Base-by-base conservation (phyloP, 352 stramenopile species). In the Pythium sp. region DNA sequence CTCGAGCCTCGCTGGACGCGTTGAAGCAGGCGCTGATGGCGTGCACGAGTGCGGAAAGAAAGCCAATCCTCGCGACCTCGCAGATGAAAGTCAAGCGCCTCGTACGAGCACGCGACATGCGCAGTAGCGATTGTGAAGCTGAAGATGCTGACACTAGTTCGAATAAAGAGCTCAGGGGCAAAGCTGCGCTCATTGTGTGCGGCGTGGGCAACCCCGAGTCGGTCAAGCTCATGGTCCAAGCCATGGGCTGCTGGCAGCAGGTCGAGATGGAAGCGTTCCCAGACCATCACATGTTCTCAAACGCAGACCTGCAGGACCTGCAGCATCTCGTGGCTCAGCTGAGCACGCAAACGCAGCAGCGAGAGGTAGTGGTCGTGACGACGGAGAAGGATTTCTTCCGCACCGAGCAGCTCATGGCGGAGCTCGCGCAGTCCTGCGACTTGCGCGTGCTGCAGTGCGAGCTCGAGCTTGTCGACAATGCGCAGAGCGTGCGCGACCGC, bases 171-270 rank as follows among this genome's bases (percentile, higher is more conserved):
- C 70, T 80, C 46, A 9, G 71, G 24, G 69, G 59, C 49, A 67
- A 70, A 58, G 68, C 67, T 24, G 76, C 72, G 22, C 38, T 90
- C 12, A 68, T 90, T 3, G 65, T 88, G 32, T 90, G 84, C 53
- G 84, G 84, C 3, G 83, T 92, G 22, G 84, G 84, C n/a, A 90
- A 90, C 57, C 81, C 84, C 0, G 72, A 81, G 55, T 92, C 84
- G 2, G 83, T 92, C 2, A 60, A 69, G 14, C 62, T 74, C 15
- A 78, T 86, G 14, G 73, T 92, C n/a, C 54, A 72, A 5, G 65
- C 62, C 2, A 69, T 82, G 65, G 68, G 38, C 22, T 69, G 65
- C 36, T 84, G 76, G 73, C 32, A 36, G 22, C 9, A 53, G 9
- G 69, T 91, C 0, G 41, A 78, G 2, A 53, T 89, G 38, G 77